Evolutionary conservation across 148 eudicot genomes (phyloP), one percentile per base, ranked within the genome.

Genomic region (Rhododendron kiyosumense): DNA sequence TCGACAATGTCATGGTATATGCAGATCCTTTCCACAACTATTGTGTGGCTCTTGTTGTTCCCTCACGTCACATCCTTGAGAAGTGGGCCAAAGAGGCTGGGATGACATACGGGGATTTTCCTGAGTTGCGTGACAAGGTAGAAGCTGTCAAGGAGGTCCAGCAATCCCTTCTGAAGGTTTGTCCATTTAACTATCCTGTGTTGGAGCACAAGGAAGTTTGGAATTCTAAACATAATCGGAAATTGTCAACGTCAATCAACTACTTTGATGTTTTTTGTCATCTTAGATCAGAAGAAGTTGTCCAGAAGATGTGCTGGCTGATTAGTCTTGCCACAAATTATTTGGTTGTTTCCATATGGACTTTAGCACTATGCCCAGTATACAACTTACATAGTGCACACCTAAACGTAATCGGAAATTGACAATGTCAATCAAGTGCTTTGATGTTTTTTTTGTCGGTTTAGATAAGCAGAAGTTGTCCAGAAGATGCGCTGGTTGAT

Each of bases 1-100:
- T 96, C 18, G 98, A 92, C 78, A 94, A 90, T 83, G 85, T 95
- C 71, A 95, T 96, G 99, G 88, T 95, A 65, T 83, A 94, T 88
- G 99, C 95, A 84, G 99, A 96, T 89, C 99, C 99, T 30, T 93
- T 90, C 94, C 97, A 91, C 88, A 94, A 41, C 85, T 91, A 84
- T 86, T 95, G 97, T 86, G 98, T 96, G 52, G 98, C 97, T 45
- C 91, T 96, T 76, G 94, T 96, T 79, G 93, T 93, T 78, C 97
- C 99, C 48, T 81, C 92, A 24, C 93, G 86, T 28, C 94, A 89
- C 77, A 93, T 79, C 54, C 90, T 96, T 81, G 97, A 95, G 89
- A 91, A 91, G 84, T 96, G 99, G 99, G 98, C 98, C 79, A 89
- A 88, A 86, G 93, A 87, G 77, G 90, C 91, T 84, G 95, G 95